Evolutionary conservation across 345 rosid species (phyloP), one percentile per base, ranked within the genome.

Genomic region (Salix suchowensis): DNA sequence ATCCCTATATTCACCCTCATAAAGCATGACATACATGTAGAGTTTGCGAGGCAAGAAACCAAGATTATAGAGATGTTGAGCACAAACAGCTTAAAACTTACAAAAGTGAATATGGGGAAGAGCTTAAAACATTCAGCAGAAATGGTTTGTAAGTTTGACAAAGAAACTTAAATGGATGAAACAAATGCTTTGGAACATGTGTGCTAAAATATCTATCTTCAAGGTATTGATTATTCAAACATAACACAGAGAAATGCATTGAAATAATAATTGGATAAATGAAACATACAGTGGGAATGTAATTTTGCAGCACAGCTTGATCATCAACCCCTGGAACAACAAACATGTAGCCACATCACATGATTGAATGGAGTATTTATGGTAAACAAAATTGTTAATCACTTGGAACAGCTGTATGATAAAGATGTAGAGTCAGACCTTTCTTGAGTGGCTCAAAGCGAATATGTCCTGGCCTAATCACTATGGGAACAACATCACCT

Each of bases 401-500:
- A 74, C 74, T 76, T 67, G 60, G 55, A 36, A 72, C n/a, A 60
- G 74, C 50, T n/a, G 65, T 61, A 58, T 23, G 46, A 71, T 70
- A 65, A 71, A 67, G 70, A 42, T 58, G 68, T 40, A 39, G 73
- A 37, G 28, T 34, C 70, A 75, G 69, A 87, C 97, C 97, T 88
- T 86, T 77, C 68, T 86, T 84, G 9, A 87, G 80, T 32, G 92
- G 88, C 74, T 87, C 85, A 86, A 94, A 96, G 74, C 97, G 94
- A 82, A 96, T 92, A 83, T 96, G 97, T 77, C 98, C 98, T 32
- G 99, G 97, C 87, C 89, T 88, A 76, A 94, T 87, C 73, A 87
- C 92, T 73, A 92, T 71, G 19, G 96, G 97, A 85, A 92, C 87
- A 69, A 88, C 73, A 5, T 80, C 90, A 79, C 86, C 92, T 75